phyloP scores from a whole-genome alignment of 208 protist genomes.

The Crithidia acanthocephali region DNA sequence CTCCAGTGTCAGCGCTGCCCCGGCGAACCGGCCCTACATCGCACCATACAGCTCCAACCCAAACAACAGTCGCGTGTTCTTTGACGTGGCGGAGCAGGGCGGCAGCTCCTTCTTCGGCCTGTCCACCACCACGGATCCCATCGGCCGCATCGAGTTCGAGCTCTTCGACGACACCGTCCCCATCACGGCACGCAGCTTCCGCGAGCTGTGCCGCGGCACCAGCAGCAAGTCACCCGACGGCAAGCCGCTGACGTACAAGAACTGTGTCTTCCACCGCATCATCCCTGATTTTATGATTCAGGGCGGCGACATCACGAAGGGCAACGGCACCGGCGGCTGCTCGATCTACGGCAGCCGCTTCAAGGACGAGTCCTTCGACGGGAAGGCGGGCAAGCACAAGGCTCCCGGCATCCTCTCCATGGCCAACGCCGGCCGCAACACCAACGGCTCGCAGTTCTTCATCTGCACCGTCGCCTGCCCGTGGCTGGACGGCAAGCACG shows the following conservation, averaged over 20 bases:
- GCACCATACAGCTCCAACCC: conserved; percentile 66
- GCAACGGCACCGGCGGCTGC: conserved; percentile 94
- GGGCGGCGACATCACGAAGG: conserved; percentile 95
- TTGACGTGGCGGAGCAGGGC: conserved; percentile 69
- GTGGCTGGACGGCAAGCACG: conserved; percentile 95
- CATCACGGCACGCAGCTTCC: conserved; percentile 92
- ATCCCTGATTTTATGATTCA: conserved; percentile 97
- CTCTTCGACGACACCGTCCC: conserved; percentile 94
- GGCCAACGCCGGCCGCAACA: conserved; percentile 93
- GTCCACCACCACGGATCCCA: conserved; percentile 33
- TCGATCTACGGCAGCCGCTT: conserved; percentile 95
- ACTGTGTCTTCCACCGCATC: conserved; percentile 94
- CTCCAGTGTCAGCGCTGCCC: conserved; percentile 21
- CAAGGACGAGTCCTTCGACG: conserved; percentile 95
- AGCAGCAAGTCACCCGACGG: conserved; percentile 65
- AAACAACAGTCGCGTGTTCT: conserved; percentile 81
- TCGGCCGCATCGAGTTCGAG: conserved; percentile 95
- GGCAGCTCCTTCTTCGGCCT: conserved; percentile 57
- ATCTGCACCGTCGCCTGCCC: conserved; percentile 85
- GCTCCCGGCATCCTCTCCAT: conserved; percentile 90
- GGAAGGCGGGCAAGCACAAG: conserved; percentile 89
- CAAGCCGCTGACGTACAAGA: conserved; percentile 92
- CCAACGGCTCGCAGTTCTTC: conserved; percentile 95
- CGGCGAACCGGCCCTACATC: conserved; percentile 46
- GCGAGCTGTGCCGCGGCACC: conserved; percentile 82